These are phyloP conservation scores for Byssothecium circinans DNA, from an alignment of 2,329 filamentous ascomycete genomes.

Conservation along the genomic window DNA sequence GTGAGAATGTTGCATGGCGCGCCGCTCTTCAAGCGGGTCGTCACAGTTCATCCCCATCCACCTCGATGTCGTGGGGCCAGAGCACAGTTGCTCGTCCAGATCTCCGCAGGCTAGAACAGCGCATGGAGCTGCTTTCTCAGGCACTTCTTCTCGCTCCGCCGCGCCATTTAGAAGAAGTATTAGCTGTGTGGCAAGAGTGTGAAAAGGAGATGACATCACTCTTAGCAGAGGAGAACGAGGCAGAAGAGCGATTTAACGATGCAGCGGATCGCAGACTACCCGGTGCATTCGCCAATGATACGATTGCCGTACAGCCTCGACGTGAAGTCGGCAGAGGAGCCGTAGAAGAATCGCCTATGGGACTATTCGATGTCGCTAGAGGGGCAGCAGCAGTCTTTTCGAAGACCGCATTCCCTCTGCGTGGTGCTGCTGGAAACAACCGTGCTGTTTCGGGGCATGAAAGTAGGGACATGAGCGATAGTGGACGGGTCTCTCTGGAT, in stretches of 20 bases:
- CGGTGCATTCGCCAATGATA: constrained; percentile 48
- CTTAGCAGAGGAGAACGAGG: constrained; percentile 66
- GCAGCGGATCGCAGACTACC: constrained; percentile 60
- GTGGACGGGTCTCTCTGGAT: constrained; percentile 30
- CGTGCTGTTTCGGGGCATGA: constrained; percentile 13
- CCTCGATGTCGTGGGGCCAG: constrained; percentile 42
- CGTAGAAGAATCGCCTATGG: constrained; percentile 54
- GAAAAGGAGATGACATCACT: constrained; percentile 74
- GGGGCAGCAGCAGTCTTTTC: constrained; percentile 53
- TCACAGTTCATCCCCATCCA: constrained; percentile 54
- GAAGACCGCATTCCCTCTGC: constrained; percentile 51
- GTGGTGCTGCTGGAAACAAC: constrained; percentile 15
- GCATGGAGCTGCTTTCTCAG: constrained; percentile 76
- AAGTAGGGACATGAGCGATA: constrained; percentile 7
- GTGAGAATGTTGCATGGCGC: constrained; percentile 74
- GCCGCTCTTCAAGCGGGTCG: constrained; percentile 78
- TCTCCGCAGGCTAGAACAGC: constrained; percentile 74
- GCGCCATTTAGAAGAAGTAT: constrained; percentile 70
- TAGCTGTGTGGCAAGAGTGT: constrained; percentile 73
- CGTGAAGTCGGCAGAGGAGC: constrained; percentile 47
- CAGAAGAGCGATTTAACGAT: constrained; percentile 71
- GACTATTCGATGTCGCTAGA: constrained; percentile 56
- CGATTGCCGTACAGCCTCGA: constrained; percentile 40
- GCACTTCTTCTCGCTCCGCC: constrained; percentile 74
- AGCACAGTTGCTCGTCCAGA: constrained; percentile 55